Percentiles rank a stretch among this genome's conserved stretches.
phyloP scores from a whole-genome alignment of 2,329 filamentous ascomycete species.

The Diplodia seriata region DNA sequence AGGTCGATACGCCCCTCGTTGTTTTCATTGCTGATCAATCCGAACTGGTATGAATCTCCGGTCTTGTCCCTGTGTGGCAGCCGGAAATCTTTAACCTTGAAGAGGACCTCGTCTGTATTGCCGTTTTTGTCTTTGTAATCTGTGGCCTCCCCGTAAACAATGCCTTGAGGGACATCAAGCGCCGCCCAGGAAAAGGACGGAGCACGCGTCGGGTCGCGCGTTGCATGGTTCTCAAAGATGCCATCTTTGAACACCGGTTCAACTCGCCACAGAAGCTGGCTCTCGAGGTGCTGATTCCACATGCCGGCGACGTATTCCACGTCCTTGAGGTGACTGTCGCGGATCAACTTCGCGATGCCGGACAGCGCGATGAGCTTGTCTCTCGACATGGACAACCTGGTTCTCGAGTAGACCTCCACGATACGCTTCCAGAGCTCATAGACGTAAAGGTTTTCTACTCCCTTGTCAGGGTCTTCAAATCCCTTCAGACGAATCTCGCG shows the following conservation, averaged over 20 bases:
- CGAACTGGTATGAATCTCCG: not conserved
- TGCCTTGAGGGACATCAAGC: slow-evolving; percentile 33
- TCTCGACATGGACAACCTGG: slow-evolving; percentile 28
- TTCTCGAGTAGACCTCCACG: slow-evolving; percentile 36
- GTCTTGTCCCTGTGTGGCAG: not conserved
- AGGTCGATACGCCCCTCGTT: not conserved
- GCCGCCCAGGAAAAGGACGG: slow-evolving; percentile 39
- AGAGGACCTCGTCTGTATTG: not conserved
- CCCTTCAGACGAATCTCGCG: not conserved
- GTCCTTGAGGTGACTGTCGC: slow-evolving; percentile 32
- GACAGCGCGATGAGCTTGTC: slow-evolving; percentile 38
- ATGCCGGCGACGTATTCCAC: slow-evolving; percentile 35
- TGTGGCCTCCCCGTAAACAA: slow-evolving; percentile 36
- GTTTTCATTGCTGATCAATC: not conserved
- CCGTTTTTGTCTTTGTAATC: slow-evolving; percentile 3
- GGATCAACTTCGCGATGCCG: slow-evolving; percentile 34
- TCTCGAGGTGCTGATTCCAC: slow-evolving; percentile 36
- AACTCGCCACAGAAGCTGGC: slow-evolving; percentile 38
- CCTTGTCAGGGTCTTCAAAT: not conserved
- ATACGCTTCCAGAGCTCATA: slow-evolving; percentile 35
- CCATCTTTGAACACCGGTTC: slow-evolving; percentile 28
- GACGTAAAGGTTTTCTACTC: slow-evolving; percentile 8
- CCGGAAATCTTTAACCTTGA: not conserved
- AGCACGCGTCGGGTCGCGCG: slow-evolving; percentile 8
- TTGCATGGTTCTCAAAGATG: slow-evolving; percentile 17